phyloP scores from a whole-genome alignment of 139 green algal species.

The Tetradesmus obliquus region DNA sequence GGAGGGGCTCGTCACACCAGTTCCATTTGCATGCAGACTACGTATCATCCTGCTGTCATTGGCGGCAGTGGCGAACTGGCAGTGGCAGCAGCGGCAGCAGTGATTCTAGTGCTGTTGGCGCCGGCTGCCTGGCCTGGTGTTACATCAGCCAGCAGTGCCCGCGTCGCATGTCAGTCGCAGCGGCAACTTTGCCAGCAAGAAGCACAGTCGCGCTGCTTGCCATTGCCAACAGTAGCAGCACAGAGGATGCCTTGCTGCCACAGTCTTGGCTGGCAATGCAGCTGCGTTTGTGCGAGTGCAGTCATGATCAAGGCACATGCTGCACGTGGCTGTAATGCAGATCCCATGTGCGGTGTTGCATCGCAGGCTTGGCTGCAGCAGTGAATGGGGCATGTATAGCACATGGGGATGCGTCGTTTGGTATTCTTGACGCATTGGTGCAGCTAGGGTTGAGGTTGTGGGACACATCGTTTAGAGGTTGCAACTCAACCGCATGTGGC shows the following conservation, averaged over 20 bases:
- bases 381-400: neutral
- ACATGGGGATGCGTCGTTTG: neutral
- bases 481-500: neutral
- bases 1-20: neutral
- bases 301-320: neutral
- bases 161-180: neutral
- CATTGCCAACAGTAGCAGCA: neutral
- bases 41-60: neutral
- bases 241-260: neutral
- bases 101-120: neutral
- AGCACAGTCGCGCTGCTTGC: no score
- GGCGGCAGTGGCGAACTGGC: no score
- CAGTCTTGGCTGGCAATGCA: neutral
- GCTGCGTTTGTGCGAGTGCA: neutral
- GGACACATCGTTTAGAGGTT: neutral
- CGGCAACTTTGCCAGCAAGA: neutral
- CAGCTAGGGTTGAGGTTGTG: neutral
- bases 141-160: no score
- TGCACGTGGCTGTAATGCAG: neutral
- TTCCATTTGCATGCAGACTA: neutral
- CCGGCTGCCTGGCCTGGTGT: neutral
- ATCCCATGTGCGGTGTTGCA: neutral
- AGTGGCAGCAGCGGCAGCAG: neutral
- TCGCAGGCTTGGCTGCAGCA: neutral
- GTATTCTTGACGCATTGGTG: neutral